These are phyloP conservation scores for Geotrichum candidum DNA, from an alignment of 1,139 yeast species.

Conservation along the genomic window DNA sequence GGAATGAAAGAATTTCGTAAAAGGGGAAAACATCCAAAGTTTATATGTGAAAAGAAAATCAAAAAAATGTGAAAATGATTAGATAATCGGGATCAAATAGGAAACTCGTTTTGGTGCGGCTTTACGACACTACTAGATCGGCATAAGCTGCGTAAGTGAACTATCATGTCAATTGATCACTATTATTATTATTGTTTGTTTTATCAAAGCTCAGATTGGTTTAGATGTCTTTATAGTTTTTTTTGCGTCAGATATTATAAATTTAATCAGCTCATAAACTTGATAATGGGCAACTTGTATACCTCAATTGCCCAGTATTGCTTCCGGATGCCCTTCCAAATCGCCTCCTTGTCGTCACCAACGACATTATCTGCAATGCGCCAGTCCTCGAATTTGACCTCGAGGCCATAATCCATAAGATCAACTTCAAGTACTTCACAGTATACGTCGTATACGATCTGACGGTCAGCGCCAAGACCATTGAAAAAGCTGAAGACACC, in stretches of 20 bases:
- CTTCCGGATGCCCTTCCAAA: conserved; percentile 67
- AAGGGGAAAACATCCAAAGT: not conserved
- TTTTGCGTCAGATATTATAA: not conserved
- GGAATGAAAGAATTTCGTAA: not conserved
- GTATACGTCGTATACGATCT: conserved; percentile 84
- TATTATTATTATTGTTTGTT: too few species aligned
- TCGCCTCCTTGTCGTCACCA: conserved; percentile 32
- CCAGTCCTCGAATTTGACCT: conserved; percentile 44
- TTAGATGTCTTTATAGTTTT: not conserved
- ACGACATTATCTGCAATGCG: conserved; percentile 21
- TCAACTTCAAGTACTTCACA: conserved; percentile 76
- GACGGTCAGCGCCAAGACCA: conserved; percentile 94
- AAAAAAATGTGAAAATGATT: not conserved
- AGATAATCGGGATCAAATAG: not conserved
- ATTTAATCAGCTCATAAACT: conserved; percentile 14
- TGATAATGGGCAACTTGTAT: conserved; percentile 19
- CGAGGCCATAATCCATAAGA: conserved; percentile 69
- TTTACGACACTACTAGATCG: not conserved
- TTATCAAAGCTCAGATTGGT: too few species aligned
- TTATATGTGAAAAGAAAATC: not conserved
- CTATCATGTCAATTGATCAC: not conserved
- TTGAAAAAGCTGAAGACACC: conserved; percentile 88
- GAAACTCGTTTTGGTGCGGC: not conserved
- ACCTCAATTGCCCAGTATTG: conserved; percentile 53
- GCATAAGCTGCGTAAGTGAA: not conserved